Conservation (phyloP, 805 yeast genomes). For the Peterozyma toletana region DNA sequence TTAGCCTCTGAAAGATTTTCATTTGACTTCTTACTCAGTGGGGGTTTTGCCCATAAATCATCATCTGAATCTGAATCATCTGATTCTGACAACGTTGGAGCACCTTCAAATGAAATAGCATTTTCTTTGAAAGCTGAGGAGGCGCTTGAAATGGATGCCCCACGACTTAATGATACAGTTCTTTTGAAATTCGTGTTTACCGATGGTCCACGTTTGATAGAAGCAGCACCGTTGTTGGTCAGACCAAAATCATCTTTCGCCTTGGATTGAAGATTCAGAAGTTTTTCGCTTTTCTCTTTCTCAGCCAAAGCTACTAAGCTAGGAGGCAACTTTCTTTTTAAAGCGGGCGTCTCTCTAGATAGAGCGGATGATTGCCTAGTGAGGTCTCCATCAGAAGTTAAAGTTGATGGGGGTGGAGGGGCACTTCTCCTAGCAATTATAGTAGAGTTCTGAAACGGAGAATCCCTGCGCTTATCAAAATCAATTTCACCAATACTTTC, state of each 20-base stretch:
- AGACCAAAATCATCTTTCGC: background rate
- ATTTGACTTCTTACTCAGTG: constrained; percentile 14
- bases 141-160: background rate
- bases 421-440: constrained; percentile 66
- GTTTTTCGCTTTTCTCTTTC: constrained; percentile 3
- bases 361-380: constrained; percentile 31
- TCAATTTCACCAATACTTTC: constrained; percentile 64
- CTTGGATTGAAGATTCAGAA: background rate
- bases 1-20: background rate
- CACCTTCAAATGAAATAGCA: constrained; percentile 65
- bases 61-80: constrained; percentile 38
- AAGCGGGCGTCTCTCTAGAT: background rate
- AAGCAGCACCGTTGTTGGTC: background rate
- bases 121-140: constrained; percentile 50
- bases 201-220: too few species aligned
- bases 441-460: constrained; percentile 56
- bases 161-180: background rate
- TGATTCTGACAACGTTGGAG: constrained; percentile 40
- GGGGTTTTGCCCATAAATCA: constrained; percentile 53
- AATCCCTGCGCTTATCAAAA: constrained; percentile 69
- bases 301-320: background rate
- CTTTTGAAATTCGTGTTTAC: background rate
- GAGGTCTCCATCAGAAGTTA: constrained; percentile 10
- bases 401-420: constrained; percentile 54
- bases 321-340: constrained; percentile 17